phyloP scores from a whole-genome alignment of 345 rosid genomes.

The Lagerstroemia speciosa region DNA sequence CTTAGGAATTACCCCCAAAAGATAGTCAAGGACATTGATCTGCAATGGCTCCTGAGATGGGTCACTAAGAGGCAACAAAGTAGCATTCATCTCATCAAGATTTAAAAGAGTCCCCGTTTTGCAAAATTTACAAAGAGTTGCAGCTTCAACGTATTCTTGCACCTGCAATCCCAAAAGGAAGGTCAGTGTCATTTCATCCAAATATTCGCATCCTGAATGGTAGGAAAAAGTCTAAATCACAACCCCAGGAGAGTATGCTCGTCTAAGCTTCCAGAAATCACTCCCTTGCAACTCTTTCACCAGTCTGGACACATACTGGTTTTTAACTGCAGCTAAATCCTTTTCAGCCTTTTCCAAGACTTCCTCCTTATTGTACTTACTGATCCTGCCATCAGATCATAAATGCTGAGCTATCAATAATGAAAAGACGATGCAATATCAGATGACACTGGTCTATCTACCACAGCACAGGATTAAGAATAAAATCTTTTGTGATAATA shows the following conservation, averaged over 20 bases:
- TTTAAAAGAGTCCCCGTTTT: conserved; percentile 48
- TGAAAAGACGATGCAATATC: not conserved
- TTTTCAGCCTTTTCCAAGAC: conserved; percentile 77
- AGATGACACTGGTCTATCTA: not conserved
- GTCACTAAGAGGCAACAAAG: conserved; percentile 49
- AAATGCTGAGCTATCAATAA: not conserved
- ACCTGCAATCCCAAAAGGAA: conserved; percentile 42
- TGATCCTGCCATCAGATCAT: conserved; percentile 30
- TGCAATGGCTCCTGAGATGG: conserved; percentile 69
- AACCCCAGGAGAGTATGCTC: conserved; percentile 95
- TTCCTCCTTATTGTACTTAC: conserved; percentile 61
- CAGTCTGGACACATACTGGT: conserved; percentile 51
- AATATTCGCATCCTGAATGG: not conserved
- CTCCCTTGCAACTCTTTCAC: conserved; percentile 79
- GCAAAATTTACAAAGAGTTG: conserved; percentile 79
- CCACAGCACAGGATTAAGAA: not conserved
- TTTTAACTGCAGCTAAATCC: conserved; percentile 55
- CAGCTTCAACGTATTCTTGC: conserved; percentile 95
- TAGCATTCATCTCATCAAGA: conserved; percentile 72
- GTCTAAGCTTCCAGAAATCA: conserved; percentile 85
- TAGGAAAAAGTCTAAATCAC: not conserved
- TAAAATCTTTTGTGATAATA: not conserved
- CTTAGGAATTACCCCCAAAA: conserved; percentile 58
- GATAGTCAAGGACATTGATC: conserved; percentile 83
- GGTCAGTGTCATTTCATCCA: not conserved